These are phyloP conservation scores for Avena atlantica DNA, from an alignment of 176 grass and related monocot species.

Conservation along the genomic window DNA sequence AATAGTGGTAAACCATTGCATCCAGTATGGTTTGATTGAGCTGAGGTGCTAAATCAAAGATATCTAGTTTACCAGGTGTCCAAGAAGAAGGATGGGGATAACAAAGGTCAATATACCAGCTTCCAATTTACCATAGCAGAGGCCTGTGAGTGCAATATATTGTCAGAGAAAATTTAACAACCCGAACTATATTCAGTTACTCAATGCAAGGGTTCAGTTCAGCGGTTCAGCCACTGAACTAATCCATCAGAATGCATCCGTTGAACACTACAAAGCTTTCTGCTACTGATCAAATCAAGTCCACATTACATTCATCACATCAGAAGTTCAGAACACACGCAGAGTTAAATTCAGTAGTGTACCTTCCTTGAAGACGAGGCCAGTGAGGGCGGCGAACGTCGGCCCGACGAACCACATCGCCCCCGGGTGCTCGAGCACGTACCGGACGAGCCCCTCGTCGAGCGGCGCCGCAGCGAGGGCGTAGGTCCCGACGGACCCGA, in stretches of 20 bases:
- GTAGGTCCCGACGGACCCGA: constrained; percentile 73
- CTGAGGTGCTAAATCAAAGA: background rate
- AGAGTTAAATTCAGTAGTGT: background rate
- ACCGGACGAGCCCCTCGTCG: constrained; percentile 63
- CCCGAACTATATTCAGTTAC: background rate
- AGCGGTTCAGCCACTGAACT: background rate
- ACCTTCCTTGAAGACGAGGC: constrained; percentile 97
- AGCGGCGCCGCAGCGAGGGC: constrained; percentile 54
- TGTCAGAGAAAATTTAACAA: background rate
- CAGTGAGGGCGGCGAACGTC: constrained; percentile 82
- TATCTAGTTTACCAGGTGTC: constrained; percentile 70
- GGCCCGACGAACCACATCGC: constrained; percentile 76
- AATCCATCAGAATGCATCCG: background rate
- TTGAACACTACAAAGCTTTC: background rate
- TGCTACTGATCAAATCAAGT: background rate
- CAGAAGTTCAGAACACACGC: background rate
- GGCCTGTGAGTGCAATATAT: constrained; percentile 43
- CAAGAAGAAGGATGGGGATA: constrained; percentile 88
- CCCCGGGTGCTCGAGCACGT: constrained; percentile 64
- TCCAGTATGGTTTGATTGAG: background rate
- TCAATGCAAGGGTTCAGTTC: background rate
- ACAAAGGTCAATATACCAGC: constrained; percentile 89
- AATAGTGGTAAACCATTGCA: background rate
- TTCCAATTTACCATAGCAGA: constrained; percentile 93
- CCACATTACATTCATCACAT: background rate